phyloP scores from a whole-genome alignment of 1,284 basidiomycete species.

The Boletellus sp. region DNA sequence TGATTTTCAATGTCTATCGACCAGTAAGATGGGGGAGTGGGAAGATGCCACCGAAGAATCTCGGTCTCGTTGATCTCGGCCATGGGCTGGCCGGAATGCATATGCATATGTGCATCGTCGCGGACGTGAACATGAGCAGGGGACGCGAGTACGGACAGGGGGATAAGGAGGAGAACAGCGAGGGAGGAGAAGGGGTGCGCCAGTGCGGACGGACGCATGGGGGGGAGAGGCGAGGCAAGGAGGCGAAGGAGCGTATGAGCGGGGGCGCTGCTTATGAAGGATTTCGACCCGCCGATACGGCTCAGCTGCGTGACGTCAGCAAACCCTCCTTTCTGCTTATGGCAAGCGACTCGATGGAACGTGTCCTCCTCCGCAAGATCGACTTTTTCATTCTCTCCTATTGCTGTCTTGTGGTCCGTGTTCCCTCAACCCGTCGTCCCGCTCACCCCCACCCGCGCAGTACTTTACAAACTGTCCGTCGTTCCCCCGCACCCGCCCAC shows the following conservation, averaged over 20 bases:
- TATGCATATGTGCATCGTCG: conserved; percentile 42
- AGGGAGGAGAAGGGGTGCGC: not conserved
- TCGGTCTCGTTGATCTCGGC: conserved; percentile 70
- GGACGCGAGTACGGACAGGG: conserved; percentile 18
- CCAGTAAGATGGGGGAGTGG: conserved; percentile 76
- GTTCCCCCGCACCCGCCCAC: not conserved
- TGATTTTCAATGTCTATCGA: conserved; percentile 65
- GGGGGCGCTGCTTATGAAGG: conserved; percentile 13
- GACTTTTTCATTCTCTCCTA: conserved; percentile 63
- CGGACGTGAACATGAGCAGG: conserved; percentile 21
- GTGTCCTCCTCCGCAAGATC: conserved; percentile 40
- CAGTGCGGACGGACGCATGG: too few relatives aligned
- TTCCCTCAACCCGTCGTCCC: not conserved
- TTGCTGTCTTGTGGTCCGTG: conserved; percentile 62
- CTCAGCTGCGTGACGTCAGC: conserved; percentile 14
- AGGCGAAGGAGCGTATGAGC: not conserved
- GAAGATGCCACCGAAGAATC: conserved; percentile 55
- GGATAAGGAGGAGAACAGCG: conserved; percentile 12
- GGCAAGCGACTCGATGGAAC: conserved; percentile 32
- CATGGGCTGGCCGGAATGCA: conserved; percentile 47
- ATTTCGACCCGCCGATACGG: conserved; percentile 1
- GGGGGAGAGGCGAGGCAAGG: not conserved
- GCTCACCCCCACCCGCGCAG: conserved; percentile 28
- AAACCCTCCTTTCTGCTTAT: conserved; percentile 24
- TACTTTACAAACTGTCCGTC: conserved; percentile 62